Percentiles rank a stretch among this genome's conserved stretches.
These are phyloP conservation scores for Phytophthora rubi DNA, from an alignment of 352 stramenopile species.

Conservation along the genomic window DNA sequence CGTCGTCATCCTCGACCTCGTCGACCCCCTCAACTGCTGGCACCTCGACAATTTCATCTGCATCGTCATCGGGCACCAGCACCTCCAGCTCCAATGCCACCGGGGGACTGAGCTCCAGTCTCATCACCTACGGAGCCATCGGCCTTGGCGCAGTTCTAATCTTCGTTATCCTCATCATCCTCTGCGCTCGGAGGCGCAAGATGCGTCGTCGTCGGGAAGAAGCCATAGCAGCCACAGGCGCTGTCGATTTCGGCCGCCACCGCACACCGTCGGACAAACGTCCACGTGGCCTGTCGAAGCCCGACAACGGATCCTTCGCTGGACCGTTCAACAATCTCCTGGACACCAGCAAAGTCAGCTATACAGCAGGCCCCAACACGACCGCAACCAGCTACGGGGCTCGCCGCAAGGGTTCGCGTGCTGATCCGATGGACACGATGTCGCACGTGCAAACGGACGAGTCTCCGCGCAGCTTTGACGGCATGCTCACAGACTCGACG, in stretches of 20 bases:
- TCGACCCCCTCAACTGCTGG: constrained; percentile 6
- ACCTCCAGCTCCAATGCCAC: constrained; percentile 23
- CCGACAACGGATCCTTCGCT: constrained; percentile 42
- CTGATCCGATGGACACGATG: constrained; percentile 46
- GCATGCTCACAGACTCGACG: constrained; percentile 62
- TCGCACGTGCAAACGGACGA: constrained; percentile 49
- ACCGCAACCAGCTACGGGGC: constrained; percentile 30
- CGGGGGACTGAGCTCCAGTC: constrained; percentile 28
- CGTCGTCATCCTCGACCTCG: constrained; percentile 11
- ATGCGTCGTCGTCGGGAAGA: constrained; percentile 32
- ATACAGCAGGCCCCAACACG: constrained; percentile 11
- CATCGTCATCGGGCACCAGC: constrained; percentile 20
- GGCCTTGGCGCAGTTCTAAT: constrained; percentile 59
- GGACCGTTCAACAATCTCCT: constrained; percentile 62
- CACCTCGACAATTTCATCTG: constrained; percentile 16
- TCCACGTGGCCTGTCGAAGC: constrained; percentile 48
- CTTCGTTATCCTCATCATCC: constrained; percentile 52
- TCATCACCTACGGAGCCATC: constrained; percentile 63
- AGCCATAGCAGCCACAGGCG: constrained; percentile 20
- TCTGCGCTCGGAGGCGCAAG: constrained; percentile 59
- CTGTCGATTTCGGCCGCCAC: constrained; percentile 30
- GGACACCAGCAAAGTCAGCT: constrained; percentile 59
- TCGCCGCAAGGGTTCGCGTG: constrained; percentile 38
- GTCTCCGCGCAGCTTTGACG: constrained; percentile 53
- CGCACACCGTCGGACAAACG: constrained; percentile 46